Base-by-base conservation (phyloP, 495 filamentous ascomycete species). In the Neurospora discreta region DNA sequence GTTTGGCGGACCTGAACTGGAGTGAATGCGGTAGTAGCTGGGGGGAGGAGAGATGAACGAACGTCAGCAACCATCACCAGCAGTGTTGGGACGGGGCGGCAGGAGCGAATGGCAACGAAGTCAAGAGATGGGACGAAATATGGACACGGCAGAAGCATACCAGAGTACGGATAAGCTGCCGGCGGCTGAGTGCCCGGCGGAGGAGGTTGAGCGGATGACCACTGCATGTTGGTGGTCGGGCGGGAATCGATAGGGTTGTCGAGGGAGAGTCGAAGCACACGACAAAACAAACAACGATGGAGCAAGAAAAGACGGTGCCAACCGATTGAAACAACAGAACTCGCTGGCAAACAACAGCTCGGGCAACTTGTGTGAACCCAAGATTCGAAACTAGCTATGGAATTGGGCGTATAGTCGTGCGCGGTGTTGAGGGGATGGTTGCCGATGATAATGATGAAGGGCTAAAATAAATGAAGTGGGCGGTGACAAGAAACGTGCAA, bases 1-100 rank as follows among this genome's bases (percentile, higher is more conserved):
- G 75, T 77, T 75, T 81, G 80, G 74, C 84, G 83, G 70, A 84
- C 80, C 36, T 79, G 78, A 38, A 89, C 86, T 68, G 87, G 72
- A 40, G 83, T 86, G 77, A 84, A 90, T 39, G 86, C 85, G 39
- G 84, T 73, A 46, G 76, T 82, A 46, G 76, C 83, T 82, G 69
- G 40, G 69, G 40, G 43, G 74, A 71, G 42, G 3, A 16, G 39
- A 13, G 13, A 18, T 65, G 52, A 65, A 65, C 26, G 23, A 23
- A 33, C n/a, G 71, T 78, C 68, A 75, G 78, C 79, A 74, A 80
- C 77, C 16, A 71, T 52, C 39, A 8, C 1, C 58, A 7, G 23
- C 68, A 65, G 52, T 65, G 26, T 65, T 26, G 33, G 11, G 7
- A 20, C 36, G 7, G 16, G 4, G 67, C 52, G 23, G 68, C 16